Conservation (phyloP, 805 yeast genomes). For the Candida sanyiensis region DNA sequence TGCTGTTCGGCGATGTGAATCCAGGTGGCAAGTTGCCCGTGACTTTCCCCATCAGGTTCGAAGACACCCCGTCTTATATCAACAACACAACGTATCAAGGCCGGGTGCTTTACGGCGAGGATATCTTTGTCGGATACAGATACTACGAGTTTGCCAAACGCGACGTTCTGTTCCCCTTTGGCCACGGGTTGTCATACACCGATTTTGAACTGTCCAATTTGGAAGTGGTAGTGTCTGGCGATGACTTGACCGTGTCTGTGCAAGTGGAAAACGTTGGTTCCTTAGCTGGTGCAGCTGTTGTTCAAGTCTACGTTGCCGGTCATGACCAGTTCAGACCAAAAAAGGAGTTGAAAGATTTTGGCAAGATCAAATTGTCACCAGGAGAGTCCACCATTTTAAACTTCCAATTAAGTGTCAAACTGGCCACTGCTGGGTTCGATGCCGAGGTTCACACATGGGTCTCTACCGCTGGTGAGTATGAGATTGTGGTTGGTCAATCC, state of each 20-base stretch:
- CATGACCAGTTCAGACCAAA: conserved; percentile 41
- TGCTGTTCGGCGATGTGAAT: conserved; percentile 51
- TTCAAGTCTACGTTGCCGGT: conserved; percentile 46
- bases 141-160: conserved; percentile 48
- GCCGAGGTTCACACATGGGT: conserved; percentile 45
- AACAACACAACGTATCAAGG: conserved; percentile 49
- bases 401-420: conserved; percentile 38
- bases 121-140: conserved; percentile 58
- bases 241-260: conserved; percentile 28
- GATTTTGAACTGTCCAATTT: conserved; percentile 38
- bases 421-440: conserved; percentile 50
- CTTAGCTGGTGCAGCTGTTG: conserved; percentile 46
- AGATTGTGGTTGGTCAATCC: conserved; percentile 38
- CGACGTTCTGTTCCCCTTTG: conserved; percentile 53
- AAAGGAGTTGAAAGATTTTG: conserved; percentile 57
- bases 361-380: conserved; percentile 40
- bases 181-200: conserved; percentile 58
- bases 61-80: conserved; percentile 53
- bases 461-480: conserved; percentile 45
- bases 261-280: conserved; percentile 44
- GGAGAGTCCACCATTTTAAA: conserved; percentile 37
- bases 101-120: conserved; percentile 56
- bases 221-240: conserved; percentile 27
- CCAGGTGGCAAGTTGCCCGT: conserved; percentile 57
- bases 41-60: conserved; percentile 45